Percentiles rank a stretch among this genome's conserved stretches.
phyloP scores from a whole-genome alignment of 331 rosid species.

The Prunus yedoensis region DNA sequence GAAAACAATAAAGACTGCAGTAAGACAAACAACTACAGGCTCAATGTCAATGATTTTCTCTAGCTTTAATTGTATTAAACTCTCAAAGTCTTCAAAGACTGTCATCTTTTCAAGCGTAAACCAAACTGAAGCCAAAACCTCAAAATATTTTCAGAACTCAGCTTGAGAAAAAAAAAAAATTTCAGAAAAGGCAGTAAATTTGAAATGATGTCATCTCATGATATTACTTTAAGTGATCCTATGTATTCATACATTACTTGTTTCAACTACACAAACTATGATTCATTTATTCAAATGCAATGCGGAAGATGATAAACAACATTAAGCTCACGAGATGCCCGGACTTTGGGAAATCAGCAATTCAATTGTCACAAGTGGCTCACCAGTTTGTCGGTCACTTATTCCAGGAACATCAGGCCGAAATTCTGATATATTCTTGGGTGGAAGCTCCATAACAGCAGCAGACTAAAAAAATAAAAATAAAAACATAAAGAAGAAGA shows the following conservation, averaged over 20 bases:
- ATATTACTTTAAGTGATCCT: background rate
- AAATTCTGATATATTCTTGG: constrained; percentile 27
- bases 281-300: constrained; percentile 7
- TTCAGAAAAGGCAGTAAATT: background rate
- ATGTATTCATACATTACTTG: background rate
- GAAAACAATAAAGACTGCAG: background rate
- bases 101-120: background rate
- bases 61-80: background rate
- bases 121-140: background rate
- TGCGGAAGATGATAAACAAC: background rate
- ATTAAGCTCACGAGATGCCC: background rate
- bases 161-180: background rate
- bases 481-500: constrained; percentile 11
- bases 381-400: constrained; percentile 66
- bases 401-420: constrained; percentile 69
- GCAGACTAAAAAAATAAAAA: constrained; percentile 6
- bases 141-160: background rate
- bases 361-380: constrained; percentile 12
- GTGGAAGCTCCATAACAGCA: constrained; percentile 36
- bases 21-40: background rate
- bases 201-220: background rate
- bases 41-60: background rate
- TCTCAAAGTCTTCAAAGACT: background rate
- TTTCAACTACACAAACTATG: constrained; percentile 3
- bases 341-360: constrained; percentile 3